A percentile compares a stretch with the other conserved stretches of the same genome.
phyloP scores from a whole-genome alignment of 2,329 filamentous ascomycete species.

The Beauveria varroae region DNA sequence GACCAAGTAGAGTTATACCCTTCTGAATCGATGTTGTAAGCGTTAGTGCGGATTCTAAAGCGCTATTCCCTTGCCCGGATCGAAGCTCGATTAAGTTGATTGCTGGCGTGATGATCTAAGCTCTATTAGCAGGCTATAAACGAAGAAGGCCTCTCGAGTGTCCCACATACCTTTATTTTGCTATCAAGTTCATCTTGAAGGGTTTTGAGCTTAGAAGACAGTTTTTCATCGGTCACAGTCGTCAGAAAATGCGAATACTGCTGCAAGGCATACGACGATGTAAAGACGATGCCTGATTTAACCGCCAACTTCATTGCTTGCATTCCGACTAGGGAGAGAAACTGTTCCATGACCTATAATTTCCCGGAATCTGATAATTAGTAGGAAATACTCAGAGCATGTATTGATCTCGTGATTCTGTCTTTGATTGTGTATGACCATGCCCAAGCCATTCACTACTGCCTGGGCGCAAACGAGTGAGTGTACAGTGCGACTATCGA shows the following conservation, averaged over 20 bases:
- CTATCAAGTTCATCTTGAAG: constrained; percentile 70
- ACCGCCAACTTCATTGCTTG: constrained; percentile 93
- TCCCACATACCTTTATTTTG: constrained; percentile 67
- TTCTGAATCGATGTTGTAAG: constrained; percentile 76
- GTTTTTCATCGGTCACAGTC: constrained; percentile 63
- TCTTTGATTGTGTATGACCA: not conserved
- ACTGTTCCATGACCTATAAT: constrained; percentile 51
- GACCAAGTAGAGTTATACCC: constrained; percentile 75
- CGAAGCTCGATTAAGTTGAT: constrained; percentile 92
- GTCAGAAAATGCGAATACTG: constrained; percentile 74
- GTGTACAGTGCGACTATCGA: constrained; percentile 4
- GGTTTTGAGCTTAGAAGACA: constrained; percentile 58
- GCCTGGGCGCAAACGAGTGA: not conserved
- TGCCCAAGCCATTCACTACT: not conserved
- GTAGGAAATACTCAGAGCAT: not conserved
- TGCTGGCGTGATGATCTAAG: constrained; percentile 74
- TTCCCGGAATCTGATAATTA: no score
- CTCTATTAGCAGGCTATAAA: constrained; percentile 5
- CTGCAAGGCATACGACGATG: constrained; percentile 74
- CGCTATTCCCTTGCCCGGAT: constrained; percentile 48
- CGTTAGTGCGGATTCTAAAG: constrained; percentile 74
- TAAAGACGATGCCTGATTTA: constrained; percentile 76
- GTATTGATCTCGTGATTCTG: not conserved
- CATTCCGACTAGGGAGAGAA: constrained; percentile 44
- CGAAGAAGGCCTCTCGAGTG: constrained; percentile 12